These are phyloP conservation scores for Salix viminalis DNA, from an alignment of 345 rosid genomes.

Conservation along the genomic window DNA sequence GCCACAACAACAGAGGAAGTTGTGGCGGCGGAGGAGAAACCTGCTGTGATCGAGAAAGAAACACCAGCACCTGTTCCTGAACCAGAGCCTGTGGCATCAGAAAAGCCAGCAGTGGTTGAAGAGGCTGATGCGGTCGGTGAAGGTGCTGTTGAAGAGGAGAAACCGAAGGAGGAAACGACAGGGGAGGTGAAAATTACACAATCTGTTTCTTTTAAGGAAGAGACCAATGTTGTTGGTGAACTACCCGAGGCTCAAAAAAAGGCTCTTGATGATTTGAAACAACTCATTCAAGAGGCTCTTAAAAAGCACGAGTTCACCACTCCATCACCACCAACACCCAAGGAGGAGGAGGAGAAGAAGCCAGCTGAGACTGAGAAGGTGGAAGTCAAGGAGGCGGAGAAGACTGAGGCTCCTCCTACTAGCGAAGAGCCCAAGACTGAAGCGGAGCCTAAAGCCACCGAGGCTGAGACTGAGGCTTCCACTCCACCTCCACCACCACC, in stretches of 20 bases:
- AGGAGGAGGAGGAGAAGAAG: conserved; percentile 14
- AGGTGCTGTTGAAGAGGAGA: conserved; percentile 2
- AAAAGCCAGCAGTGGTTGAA: background rate
- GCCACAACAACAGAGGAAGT: conserved; percentile 7
- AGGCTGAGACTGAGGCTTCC: background rate
- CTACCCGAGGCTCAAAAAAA: conserved; percentile 23
- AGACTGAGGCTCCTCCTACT: background rate
- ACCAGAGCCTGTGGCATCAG: conserved; percentile 23
- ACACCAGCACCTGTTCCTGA: conserved; percentile 21
- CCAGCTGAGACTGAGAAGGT: conserved; percentile 4
- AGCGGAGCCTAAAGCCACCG: conserved; percentile 7
- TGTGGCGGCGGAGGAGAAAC: conserved; percentile 24
- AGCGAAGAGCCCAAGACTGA: conserved; percentile 4
- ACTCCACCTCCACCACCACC: conserved; percentile 14
- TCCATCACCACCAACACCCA: conserved; percentile 14
- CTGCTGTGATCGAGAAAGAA: conserved; percentile 29
- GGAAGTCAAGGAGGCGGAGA: conserved; percentile 3
- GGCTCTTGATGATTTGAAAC: conserved; percentile 28
- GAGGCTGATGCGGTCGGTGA: conserved; percentile 1
- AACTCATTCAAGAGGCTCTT: conserved; percentile 23
- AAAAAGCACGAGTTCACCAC: conserved; percentile 23
- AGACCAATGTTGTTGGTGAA: conserved; percentile 21
- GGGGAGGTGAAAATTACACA: conserved; percentile 11
- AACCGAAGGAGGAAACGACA: conserved; percentile 8
- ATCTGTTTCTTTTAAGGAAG: conserved; percentile 24